Percentiles rank a stretch among this genome's conserved stretches.
Evolutionary conservation across 306 rosid species (phyloP).

Genomic region (Dryas octopetala): DNA sequence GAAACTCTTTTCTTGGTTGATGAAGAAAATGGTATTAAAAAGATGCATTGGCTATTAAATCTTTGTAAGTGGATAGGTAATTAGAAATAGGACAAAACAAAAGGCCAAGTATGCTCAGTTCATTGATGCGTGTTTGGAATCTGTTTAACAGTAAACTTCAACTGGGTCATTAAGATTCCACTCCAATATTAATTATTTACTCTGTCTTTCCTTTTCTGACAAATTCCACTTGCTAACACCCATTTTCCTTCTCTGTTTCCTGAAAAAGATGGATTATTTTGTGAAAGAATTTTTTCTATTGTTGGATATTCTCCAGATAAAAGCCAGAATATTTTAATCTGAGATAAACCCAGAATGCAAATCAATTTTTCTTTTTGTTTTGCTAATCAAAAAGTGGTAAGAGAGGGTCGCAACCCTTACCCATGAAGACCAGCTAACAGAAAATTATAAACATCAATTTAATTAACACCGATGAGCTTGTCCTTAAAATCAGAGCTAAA

Average conservation of each 20-base stretch:
- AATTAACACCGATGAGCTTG: slow-evolving; percentile 11
- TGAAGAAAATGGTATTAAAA: slow-evolving; percentile 8
- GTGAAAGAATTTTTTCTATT: too few species aligned
- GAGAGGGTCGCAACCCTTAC: too few species aligned
- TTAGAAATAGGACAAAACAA: background rate
- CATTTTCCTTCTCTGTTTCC: background rate
- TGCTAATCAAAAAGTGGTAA: slow-evolving; percentile 1
- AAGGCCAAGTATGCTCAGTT: background rate
- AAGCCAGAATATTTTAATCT: background rate
- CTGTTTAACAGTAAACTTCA: background rate
- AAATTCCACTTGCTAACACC: background rate
- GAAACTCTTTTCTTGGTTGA: background rate
- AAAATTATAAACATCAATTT: background rate
- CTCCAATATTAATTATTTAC: background rate
- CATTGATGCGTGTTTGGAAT: background rate
- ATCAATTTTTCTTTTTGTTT: slow-evolving; percentile 8
- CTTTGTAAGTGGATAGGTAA: background rate
- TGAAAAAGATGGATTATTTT: too few species aligned
- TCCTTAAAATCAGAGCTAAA: slow-evolving; percentile 29
- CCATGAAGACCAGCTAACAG: background rate
- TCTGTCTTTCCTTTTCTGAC: background rate
- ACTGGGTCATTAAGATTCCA: background rate
- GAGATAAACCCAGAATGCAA: slow-evolving; percentile 33
- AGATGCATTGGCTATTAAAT: background rate
- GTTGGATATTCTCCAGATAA: too few species aligned